phyloP scores from a whole-genome alignment of 139 green algal species.

The Dunaliella primolecta region DNA sequence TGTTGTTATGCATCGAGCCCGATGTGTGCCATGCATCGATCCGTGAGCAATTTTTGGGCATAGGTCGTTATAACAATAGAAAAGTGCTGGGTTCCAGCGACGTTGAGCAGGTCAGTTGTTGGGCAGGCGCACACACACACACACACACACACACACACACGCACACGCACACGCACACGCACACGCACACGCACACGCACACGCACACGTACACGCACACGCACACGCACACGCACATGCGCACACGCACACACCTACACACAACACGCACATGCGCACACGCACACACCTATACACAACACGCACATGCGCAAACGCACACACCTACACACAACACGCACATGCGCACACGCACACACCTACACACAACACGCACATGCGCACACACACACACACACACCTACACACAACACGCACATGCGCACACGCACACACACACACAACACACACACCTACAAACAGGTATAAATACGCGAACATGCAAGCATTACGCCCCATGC shows the following conservation, averaged over 20 bases:
- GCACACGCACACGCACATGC: not conserved
- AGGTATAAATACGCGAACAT: slow-evolving; percentile 6
- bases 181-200: not conserved
- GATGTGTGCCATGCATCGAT: no score
- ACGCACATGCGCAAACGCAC: not conserved
- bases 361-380: not conserved
- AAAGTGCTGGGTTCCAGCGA: no score
- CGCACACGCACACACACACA: slow-evolving; percentile 5
- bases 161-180: not conserved
- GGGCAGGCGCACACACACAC: no score
- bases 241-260: not conserved
- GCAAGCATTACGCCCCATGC: not conserved
- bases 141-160: no score
- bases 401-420: not conserved
- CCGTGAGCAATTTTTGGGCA: no score
- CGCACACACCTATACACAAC: not conserved
- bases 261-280: not conserved
- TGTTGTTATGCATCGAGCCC: no score
- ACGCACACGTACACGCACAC: not conserved
- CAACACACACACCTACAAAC: slow-evolving; percentile 9
- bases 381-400: not conserved
- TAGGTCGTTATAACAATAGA: not conserved
- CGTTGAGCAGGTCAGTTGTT: no score
- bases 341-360: not conserved
- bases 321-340: not conserved